Percentiles rank a stretch among this genome's conserved stretches.
Evolutionary conservation across 345 rosid species (phyloP).

Genomic region (Citrus glauca): DNA sequence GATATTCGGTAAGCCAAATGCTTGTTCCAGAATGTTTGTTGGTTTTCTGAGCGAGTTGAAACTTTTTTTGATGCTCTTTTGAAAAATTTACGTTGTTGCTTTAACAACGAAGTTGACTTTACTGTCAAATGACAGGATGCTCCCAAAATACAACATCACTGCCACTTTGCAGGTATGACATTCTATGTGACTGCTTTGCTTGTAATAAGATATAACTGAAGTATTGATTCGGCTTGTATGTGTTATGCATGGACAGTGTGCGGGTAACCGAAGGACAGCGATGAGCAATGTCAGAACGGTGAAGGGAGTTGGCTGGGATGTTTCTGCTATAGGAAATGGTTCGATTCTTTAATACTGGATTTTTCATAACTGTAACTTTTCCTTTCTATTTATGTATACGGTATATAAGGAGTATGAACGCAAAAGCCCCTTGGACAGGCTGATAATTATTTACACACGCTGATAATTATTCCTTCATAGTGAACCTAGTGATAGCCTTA

Average conservation of each 20-base stretch:
- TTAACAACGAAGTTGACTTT: not conserved
- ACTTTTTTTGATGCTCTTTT: not conserved
- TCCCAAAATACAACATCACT: constrained; percentile 69
- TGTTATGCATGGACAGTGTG: constrained; percentile 51
- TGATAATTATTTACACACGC: not conserved
- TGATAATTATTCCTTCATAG: not conserved
- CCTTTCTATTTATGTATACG: not conserved
- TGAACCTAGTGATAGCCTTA: not conserved
- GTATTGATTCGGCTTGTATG: constrained; percentile 14
- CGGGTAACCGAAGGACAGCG: constrained; percentile 97
- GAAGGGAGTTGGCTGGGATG: constrained; percentile 95
- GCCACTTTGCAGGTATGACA: constrained; percentile 76
- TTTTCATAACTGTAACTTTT: not conserved
- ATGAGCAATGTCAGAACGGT: constrained; percentile 83
- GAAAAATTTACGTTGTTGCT: not conserved
- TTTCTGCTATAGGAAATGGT: constrained; percentile 96
- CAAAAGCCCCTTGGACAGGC: not conserved
- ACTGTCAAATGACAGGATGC: constrained; percentile 46
- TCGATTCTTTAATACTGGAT: constrained; percentile 16
- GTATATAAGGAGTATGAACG: not conserved
- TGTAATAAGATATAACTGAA: not conserved
- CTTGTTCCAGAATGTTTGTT: not conserved
- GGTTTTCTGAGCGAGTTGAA: not conserved
- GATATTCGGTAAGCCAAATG: constrained; percentile 59
- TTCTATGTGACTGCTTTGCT: not conserved